These are phyloP conservation scores for Paramyrothecium roridum DNA, from an alignment of 2,329 filamentous ascomycete genomes.

Conservation along the genomic window DNA sequence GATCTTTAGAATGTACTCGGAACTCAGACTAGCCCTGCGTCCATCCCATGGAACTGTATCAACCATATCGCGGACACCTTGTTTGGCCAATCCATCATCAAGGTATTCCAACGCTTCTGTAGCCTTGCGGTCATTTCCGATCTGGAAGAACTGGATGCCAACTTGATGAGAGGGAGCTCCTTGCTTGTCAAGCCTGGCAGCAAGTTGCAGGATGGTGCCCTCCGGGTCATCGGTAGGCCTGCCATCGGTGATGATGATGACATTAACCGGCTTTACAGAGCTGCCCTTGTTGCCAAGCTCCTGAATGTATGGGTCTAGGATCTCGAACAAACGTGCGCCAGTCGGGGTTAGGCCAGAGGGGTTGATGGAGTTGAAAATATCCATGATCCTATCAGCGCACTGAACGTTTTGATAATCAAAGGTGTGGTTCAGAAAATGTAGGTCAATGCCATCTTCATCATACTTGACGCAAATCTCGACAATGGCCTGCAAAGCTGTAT, in stretches of 20 bases:
- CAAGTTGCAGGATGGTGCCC: constrained; percentile 61
- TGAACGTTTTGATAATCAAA: constrained; percentile 62
- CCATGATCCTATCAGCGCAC: constrained; percentile 52
- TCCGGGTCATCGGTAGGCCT: constrained; percentile 77
- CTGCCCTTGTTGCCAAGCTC: constrained; percentile 37
- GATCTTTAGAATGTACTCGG: constrained; percentile 73
- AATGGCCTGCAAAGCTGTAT: constrained; percentile 67
- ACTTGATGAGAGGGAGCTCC: constrained; percentile 77
- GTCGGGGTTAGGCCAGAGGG: constrained; percentile 72
- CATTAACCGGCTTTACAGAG: constrained; percentile 72
- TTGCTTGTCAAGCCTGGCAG: constrained; percentile 65
- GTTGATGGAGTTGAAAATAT: constrained; percentile 64
- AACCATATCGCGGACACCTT: constrained; percentile 77
- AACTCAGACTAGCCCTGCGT: constrained; percentile 48
- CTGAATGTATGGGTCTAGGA: constrained; percentile 70
- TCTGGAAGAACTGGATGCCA: constrained; percentile 94
- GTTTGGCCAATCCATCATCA: constrained; percentile 64
- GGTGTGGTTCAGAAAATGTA: constrained; percentile 82
- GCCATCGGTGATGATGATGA: constrained; percentile 93
- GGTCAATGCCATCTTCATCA: constrained; percentile 82
- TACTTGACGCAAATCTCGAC: constrained; percentile 76
- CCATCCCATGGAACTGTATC: constrained; percentile 78
- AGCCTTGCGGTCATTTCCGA: constrained; percentile 70
- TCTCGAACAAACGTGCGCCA: constrained; percentile 64
- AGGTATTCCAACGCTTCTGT: constrained; percentile 63